Conservation (phyloP, 345 rosid genomes). For the Citropsis articulata region DNA sequence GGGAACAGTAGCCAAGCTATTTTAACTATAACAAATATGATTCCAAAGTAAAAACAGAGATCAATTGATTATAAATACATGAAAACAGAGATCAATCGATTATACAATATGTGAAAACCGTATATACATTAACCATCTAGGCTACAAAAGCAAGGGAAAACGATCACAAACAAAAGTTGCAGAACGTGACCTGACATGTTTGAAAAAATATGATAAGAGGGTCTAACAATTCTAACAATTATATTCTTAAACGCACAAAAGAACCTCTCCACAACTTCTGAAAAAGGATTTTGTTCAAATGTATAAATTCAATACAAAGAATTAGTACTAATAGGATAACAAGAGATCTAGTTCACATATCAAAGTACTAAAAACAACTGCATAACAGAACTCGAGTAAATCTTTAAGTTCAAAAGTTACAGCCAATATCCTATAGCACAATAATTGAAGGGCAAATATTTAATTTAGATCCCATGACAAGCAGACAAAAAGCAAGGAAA, state of each 20-base stretch:
- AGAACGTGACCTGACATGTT: not conserved
- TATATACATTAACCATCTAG: not conserved
- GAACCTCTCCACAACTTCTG: not conserved
- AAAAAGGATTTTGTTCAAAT: not conserved
- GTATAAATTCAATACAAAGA: not conserved
- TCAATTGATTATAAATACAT: not conserved
- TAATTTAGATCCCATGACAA: not conserved
- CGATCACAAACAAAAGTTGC: not conserved
- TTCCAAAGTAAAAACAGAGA: not conserved
- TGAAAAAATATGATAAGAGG: not conserved
- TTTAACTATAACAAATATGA: not conserved
- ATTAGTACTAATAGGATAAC: not conserved
- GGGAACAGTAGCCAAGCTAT: not conserved
- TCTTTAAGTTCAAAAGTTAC: not conserved
- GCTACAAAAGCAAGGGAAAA: not conserved
- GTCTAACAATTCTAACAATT: not conserved
- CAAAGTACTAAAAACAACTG: not conserved
- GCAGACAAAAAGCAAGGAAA: not conserved
- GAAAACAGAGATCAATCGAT: not conserved
- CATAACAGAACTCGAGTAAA: not conserved
- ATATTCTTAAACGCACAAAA: not conserved
- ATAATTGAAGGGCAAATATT: not conserved
- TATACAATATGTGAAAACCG: not conserved
- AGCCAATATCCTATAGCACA: not conserved
- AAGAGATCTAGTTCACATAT: not conserved